Evolutionary conservation across 306 rosid genomes (phyloP), one percentile per base, ranked within the genome.

Genomic region (Pachyrhizus erosus): DNA sequence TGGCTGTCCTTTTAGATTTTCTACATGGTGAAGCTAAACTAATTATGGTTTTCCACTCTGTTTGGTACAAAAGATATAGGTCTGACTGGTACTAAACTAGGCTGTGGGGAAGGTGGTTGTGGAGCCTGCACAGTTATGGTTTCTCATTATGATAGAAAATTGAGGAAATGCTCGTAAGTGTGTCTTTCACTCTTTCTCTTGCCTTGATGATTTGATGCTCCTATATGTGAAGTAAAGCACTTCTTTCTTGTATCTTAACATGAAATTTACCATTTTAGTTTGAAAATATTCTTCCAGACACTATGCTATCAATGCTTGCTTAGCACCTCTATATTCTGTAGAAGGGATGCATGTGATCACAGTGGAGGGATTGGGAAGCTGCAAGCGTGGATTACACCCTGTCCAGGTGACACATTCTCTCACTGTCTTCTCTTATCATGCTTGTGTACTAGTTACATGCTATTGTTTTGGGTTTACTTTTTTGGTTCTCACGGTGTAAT

Each of bases 71-170:
- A 55, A 90, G 93, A 91, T 77, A 80, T 84, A 60, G 89, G 99
- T 65, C 82, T 96, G 80, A 96, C 94, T 1, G 98, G 99, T 74
- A 93, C 99, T 77, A 96, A 96, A 89, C 97, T 93, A 39, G 98
- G 99, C 9, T 96, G 99, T 21, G 98, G 98, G 23, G 99, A 95
- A 89, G 99, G 99, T 67, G 99, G 99, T 76, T 95, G 99, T 86
- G 98, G 99, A 87, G 99, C 99, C 80, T 93, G 99, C 86, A 96
- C 99, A 31, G 97, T 93, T 77, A 96, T 96, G 99, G 97, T 93
- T 84, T 93, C 99, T 20, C 87, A 80, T 42, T 93, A 89, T 82
- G 91, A 91, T 74, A 79, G 80, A 57, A 87, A 52, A 57, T 43
- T 74, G 85, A 85, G 69, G 83, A 96, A 89, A 91, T 89, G 93